Evolutionary conservation across 148 eudicot species (phyloP), one percentile per base, ranked within the genome.

Genomic region (Rhododendron simsii): DNA sequence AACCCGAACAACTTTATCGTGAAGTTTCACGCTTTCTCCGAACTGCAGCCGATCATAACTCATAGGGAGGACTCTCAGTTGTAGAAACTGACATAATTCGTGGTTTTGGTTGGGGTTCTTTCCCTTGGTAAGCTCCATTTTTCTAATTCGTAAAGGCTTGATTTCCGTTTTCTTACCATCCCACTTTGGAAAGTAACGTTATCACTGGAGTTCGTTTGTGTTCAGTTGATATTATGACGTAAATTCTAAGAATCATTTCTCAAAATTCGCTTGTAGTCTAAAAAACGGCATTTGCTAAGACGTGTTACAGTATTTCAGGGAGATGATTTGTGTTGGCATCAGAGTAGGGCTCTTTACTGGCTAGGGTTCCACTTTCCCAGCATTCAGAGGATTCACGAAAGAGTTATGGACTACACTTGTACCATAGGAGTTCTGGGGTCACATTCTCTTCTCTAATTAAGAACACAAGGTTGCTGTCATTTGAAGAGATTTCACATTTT

Each of bases 1-100:
- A 94, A 88, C 98, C 98, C 1, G 95, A 93, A 86, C 98, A 95
- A 84, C 98, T 97, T 39, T 97, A 94, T 89, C 87, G 93, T 16
- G 99, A 94, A 90, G 96, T 94, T 73, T 97, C 98, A 2, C 95
- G 95, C 47, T 95, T 95, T 89, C 93, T 94, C 79, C 75, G 77
- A 23, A 87, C 88, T 23, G 85, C 65, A 41, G 73, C 87, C 30
- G 80, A 71, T 75, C 91, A 89, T 86, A 86, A 88, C 88, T 87
- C 91, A 76, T 90, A 90, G 88, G 18, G 44, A 51, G 28, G 59
- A n/a, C 51, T 80, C 67, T 80, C 67, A 59, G 78, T 50, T 85
- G 84, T 77, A 73, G 85, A 39, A 57, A 81, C 41, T 35, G 84
- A 81, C 47, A 5, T 71, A 47, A 78, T 20, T 44, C 73, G 28